Conservation (phyloP, 306 rosid genomes). For the Cucurbita argyrosperma region DNA sequence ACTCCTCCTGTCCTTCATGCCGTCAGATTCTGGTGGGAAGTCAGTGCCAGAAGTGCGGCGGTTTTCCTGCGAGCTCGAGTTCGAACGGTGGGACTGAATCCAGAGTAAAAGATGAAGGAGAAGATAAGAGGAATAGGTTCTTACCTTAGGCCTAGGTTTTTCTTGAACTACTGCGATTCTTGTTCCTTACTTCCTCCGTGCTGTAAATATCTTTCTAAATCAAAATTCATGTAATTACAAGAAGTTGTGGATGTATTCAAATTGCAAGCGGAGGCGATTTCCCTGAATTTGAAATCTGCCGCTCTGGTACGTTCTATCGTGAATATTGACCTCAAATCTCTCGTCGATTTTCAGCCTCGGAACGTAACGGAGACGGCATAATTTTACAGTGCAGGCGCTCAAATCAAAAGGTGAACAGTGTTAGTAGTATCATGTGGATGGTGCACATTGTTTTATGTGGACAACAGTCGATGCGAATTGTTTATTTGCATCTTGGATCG, state of each 20-base stretch:
- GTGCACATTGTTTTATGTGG: neutral
- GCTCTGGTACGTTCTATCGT: neutral
- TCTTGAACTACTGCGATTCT: neutral
- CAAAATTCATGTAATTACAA: neutral
- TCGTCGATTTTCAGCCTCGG: neutral
- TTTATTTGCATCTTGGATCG: neutral
- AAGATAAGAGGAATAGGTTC: constrained; percentile 32
- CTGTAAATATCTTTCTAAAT: neutral
- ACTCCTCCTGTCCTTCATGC: constrained; percentile 71
- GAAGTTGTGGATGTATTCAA: neutral
- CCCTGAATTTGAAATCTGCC: neutral
- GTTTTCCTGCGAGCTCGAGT: constrained; percentile 32
- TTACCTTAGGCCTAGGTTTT: constrained; percentile 28
- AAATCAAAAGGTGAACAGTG: neutral
- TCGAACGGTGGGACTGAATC: constrained; percentile 16
- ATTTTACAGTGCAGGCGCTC: neutral
- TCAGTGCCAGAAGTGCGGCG: constrained; percentile 61
- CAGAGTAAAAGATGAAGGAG: constrained; percentile 31
- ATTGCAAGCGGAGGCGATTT: neutral
- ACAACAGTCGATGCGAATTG: neutral
- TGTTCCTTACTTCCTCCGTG: neutral
- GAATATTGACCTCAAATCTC: neutral
- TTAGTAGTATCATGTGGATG: neutral
- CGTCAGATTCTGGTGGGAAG: constrained; percentile 50
- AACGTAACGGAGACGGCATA: neutral